These are phyloP conservation scores for Populus tomentosa DNA, from an alignment of 441 rosid genomes.

Conservation along the genomic window DNA sequence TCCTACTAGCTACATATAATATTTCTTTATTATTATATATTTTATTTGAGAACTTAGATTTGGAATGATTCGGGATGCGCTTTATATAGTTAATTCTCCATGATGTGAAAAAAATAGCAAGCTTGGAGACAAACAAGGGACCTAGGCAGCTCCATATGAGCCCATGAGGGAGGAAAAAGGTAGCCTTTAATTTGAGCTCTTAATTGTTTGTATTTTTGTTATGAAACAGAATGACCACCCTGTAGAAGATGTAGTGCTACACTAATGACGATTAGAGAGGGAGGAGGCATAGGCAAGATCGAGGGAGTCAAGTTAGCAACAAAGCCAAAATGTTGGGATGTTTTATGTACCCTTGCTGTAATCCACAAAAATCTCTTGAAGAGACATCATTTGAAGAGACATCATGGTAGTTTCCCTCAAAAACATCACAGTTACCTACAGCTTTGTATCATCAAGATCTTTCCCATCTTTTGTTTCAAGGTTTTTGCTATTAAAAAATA, in stretches of 20 bases:
- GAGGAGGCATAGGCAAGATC: neutral
- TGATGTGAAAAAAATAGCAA: neutral
- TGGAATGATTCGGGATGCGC: constrained; percentile 3
- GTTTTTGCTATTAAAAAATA: too few species aligned
- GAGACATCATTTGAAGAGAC: too few species aligned
- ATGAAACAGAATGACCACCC: neutral
- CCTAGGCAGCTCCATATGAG: neutral
- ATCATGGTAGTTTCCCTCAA: neutral
- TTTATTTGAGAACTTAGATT: neutral
- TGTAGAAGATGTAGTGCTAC: neutral
- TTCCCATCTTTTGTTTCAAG: neutral
- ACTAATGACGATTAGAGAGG: neutral
- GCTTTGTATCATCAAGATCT: neutral
- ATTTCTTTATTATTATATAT: neutral
- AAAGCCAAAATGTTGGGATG: too few species aligned
- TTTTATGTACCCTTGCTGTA: too few species aligned
- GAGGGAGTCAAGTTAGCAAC: neutral
- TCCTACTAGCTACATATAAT: neutral
- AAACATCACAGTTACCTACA: too few species aligned
- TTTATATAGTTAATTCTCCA: neutral
- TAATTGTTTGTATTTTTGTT: too few species aligned
- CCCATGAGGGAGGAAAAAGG: neutral
- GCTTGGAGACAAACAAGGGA: neutral
- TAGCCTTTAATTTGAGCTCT: neutral
- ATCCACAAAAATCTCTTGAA: neutral